These are phyloP conservation scores for Cystobasidiopsis lactophilus DNA, from an alignment of 768 basidiomycete genomes.

Conservation along the genomic window DNA sequence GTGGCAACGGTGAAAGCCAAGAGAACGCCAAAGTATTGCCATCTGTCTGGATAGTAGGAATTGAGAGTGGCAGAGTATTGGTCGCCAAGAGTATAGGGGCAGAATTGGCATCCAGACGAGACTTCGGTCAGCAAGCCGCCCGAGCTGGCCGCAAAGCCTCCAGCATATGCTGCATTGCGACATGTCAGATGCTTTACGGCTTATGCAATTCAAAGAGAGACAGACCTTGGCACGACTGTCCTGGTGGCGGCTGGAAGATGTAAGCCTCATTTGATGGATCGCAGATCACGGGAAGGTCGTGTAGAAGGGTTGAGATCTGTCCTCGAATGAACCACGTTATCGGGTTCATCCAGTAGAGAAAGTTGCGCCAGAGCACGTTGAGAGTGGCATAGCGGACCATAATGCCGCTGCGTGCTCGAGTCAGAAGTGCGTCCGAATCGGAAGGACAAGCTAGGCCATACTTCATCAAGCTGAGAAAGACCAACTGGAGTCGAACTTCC, in stretches of 20 bases:
- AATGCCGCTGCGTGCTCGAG: too few species aligned
- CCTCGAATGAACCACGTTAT: background rate
- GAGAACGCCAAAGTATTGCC: too few species aligned
- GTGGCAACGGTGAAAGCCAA: too few species aligned
- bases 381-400: too few species aligned
- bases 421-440: too few species aligned
- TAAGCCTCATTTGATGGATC: background rate
- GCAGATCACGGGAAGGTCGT: background rate
- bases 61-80: constrained; percentile 28
- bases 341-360: background rate
- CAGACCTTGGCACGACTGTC: background rate
- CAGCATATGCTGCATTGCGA: constrained; percentile 23
- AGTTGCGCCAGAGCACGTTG: too few species aligned
- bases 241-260: background rate
- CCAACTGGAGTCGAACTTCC: background rate
- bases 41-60: background rate
- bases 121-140: constrained; percentile 62
- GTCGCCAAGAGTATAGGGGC: constrained; percentile 40
- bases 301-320: background rate
- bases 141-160: constrained; percentile 36
- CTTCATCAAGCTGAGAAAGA: background rate
- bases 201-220: background rate
- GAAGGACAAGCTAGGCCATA: background rate
- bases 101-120: constrained; percentile 45
- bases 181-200: background rate